Evolutionary conservation across 768 basidiomycete genomes (phyloP), one percentile per base, ranked within the genome.

Genomic region (Trametes sanguinea): DNA sequence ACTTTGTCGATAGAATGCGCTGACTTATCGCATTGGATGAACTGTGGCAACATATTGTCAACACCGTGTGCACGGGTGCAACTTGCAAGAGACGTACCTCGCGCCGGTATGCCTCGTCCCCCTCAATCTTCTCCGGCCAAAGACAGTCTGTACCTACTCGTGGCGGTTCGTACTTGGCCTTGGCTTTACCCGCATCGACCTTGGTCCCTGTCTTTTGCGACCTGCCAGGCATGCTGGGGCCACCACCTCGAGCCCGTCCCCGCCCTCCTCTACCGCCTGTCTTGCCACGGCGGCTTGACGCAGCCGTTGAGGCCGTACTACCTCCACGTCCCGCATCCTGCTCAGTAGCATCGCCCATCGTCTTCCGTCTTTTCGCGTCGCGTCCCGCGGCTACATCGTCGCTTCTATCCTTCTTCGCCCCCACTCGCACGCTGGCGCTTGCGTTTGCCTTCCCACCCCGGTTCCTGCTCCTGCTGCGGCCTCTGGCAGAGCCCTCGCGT

Each of bases 21-120:
- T 40, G 35, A 64, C 66, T 55, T 62, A 10, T 67, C 66, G 17
- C 66, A 67, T 30, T 51, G 45, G 43, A 67, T 61, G 33, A 65
- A 65, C 66, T 67, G 39, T 5, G 42, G 9, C 14, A n/a, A 8
- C 5, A 2, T 33, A 14, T 32, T 14, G 42, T 54, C 27, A 60
- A 32, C 35, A 6, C 27, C 22, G 6, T 29, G 22, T 11, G 4
- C 14, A 14, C 4, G n/a, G 8, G 16, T 9, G 10, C 7, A 17
- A 10, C 40, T 4, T 8, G 2, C 5, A 37, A 22, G 22, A 22
- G 6, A 62, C 63, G 32, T n/a, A 67, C 66, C 61, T 67, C 66
- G 14, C 63, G 66, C 43, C 57, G 59, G 35, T 56, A 62, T 22
- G 61, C 51, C 4, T 44, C 63, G 30, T 61, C 64, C 17, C 64